Evolutionary conservation across 176 grass and related monocot species (phyloP).

Genomic region (Eragrostis nindensis): DNA sequence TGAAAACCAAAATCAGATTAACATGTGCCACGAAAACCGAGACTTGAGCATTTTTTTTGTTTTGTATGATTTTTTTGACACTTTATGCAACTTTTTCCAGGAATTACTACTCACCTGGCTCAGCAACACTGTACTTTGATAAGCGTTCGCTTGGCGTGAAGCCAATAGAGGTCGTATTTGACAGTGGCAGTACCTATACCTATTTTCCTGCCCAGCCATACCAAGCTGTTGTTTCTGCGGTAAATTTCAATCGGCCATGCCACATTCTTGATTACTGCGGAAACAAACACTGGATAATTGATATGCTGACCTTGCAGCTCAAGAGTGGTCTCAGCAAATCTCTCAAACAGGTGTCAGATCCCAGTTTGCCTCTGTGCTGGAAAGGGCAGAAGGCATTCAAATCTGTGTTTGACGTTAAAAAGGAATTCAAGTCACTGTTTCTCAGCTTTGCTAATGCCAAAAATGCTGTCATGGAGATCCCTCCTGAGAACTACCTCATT

Average conservation of each 20-base stretch:
- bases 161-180: conserved; percentile 84
- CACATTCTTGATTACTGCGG: background rate
- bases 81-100: conserved; percentile 44
- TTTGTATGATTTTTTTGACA: background rate
- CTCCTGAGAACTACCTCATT: conserved; percentile 92
- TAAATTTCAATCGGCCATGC: conserved; percentile 35
- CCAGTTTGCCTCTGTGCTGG: conserved; percentile 78
- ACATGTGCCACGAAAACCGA: background rate
- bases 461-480: conserved; percentile 73
- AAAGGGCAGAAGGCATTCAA: conserved; percentile 87
- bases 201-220: conserved; percentile 76
- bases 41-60: background rate
- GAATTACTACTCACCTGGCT: conserved; percentile 92
- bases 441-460: conserved; percentile 70
- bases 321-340: conserved; percentile 59
- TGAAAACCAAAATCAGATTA: background rate
- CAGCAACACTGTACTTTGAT: conserved; percentile 64
- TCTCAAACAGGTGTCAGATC: conserved; percentile 64
- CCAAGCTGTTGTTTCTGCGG: conserved; percentile 78
- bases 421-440: conserved; percentile 82
- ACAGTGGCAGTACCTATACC: conserved; percentile 89
- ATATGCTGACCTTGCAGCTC: conserved; percentile 54
- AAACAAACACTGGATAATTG: conserved; percentile 26
- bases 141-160: conserved; percentile 53
- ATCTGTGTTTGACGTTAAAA: conserved; percentile 74